Base-by-base conservation (phyloP, 1,284 basidiomycete species). In the Microbotryomycetes sp. region DNA sequence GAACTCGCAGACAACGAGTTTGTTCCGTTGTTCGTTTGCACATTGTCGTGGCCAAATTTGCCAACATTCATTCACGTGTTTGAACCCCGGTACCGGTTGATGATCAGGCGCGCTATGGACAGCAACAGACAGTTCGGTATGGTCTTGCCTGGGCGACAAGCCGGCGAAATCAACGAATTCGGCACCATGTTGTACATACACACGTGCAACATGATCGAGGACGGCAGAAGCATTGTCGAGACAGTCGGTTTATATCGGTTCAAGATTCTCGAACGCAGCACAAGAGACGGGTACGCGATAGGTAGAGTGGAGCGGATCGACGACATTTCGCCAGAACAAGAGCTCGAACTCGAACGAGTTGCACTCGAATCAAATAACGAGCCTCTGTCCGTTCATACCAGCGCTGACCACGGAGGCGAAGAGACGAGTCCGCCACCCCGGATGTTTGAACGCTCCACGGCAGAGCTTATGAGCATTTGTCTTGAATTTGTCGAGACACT, bases 121-220 rank as follows among this genome's bases (percentile, higher is more conserved):
- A 83, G 81, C 4, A 79, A 78, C 27, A 89, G 88, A 15, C 78
- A 80, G 24, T 96, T 97, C 74, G 93, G 93, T 23, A 96, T 97
- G 89, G 83, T 96, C 70, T 83, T 94, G 77, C 84, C 85, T 1
- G 78, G 79, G 2, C 77, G 81, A 45, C 46, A 61, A 69, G 62
- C 70, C 13, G 70, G 71, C 35, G 79, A 82, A 54, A 75, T 77
- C 61, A 75, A 78, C 60, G 85, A 88, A 61, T 97, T 88, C 75
- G 92, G 92, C 2, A 97, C 91, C 28, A 93, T 97, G 87, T 81
- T 96, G 54, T 85, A 91, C 74, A 93, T 97, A 62, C 81, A 82
- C 68, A 85, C 81, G 68, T 89, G 93, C 11, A 87, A 89, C 73
- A 89, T 91, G 84, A 79, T 92, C 23, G 80, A 85, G 2, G 93